Evolutionary conservation across 345 rosid species (phyloP).

Genomic region (Hirschfeldia incana): DNA sequence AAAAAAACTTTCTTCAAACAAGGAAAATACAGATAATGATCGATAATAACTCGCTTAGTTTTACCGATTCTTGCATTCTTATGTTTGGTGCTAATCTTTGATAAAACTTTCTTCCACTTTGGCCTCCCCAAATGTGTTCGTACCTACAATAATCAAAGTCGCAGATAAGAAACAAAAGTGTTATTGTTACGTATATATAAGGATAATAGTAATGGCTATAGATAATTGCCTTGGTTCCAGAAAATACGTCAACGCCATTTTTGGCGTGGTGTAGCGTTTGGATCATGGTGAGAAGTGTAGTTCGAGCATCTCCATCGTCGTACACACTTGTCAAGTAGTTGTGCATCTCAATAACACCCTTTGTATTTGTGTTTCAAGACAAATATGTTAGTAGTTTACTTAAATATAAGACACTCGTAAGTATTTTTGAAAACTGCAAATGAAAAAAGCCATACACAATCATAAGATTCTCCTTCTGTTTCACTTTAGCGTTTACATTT

Average conservation of each 20-base stretch:
- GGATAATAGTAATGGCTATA: neutral
- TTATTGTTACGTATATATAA: neutral
- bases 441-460: neutral
- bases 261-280: slow-evolving; percentile 93
- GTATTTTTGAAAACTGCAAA: neutral
- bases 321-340: slow-evolving; percentile 95
- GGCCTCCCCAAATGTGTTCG: slow-evolving; percentile 44
- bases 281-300: slow-evolving; percentile 81
- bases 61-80: slow-evolving; percentile 38
- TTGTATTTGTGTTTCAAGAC: neutral
- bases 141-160: slow-evolving; percentile 10
- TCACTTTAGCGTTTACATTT: neutral
- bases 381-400: neutral
- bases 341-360: slow-evolving; percentile 98
- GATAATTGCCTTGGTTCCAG: slow-evolving; percentile 72
- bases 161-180: neutral
- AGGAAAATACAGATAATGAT: neutral
- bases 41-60: neutral
- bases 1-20: neutral
- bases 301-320: slow-evolving; percentile 66
- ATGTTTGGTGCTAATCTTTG: slow-evolving; percentile 31
- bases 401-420: neutral
- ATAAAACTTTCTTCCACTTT: slow-evolving; percentile 38
- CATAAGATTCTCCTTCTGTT: neutral
- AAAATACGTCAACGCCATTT: slow-evolving; percentile 89